A percentile compares a stretch with the other conserved stretches of the same genome.
Conservation (phyloP, 1,284 basidiomycete genomes). For the Limonomyces culmigenus region DNA sequence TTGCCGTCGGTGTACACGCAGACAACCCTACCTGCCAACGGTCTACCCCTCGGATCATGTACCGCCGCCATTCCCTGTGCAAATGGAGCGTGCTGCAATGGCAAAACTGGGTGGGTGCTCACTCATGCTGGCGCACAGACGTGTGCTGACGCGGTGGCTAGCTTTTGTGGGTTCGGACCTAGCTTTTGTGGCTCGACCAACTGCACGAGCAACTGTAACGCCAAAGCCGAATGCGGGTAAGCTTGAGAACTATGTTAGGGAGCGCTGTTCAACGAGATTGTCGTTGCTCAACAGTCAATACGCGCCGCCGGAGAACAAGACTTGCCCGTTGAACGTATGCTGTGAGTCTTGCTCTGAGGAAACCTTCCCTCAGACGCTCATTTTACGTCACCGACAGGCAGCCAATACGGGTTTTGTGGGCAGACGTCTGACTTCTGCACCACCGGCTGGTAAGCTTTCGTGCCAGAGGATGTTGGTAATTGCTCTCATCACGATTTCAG, state of each 20-base stretch:
- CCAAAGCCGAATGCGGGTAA: not conserved
- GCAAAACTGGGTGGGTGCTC: not conserved
- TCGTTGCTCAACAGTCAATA: no score
- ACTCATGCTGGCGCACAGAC: no score
- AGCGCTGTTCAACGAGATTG: no score
- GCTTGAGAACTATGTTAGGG: no score
- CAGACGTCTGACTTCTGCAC: no score
- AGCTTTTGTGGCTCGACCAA: not conserved
- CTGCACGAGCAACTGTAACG: not conserved
- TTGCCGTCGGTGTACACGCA: no score
- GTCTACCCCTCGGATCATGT: not conserved
- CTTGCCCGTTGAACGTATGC: not conserved
- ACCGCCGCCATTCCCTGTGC: not conserved
- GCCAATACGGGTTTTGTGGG: not conserved
- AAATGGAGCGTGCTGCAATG: not conserved
- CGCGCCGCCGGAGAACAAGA: not conserved
- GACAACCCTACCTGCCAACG: no score
- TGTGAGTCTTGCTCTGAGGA: not conserved
- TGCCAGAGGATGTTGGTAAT: not conserved
- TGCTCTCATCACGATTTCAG: not conserved
- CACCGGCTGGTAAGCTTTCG: no score
- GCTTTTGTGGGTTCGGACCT: not conserved
- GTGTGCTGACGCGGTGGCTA: no score
- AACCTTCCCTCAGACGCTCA: not conserved
- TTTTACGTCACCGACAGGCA: no score